Evolutionary conservation across 306 rosid species (phyloP), one percentile per base, ranked within the genome.

Genomic region (Inga laurina): DNA sequence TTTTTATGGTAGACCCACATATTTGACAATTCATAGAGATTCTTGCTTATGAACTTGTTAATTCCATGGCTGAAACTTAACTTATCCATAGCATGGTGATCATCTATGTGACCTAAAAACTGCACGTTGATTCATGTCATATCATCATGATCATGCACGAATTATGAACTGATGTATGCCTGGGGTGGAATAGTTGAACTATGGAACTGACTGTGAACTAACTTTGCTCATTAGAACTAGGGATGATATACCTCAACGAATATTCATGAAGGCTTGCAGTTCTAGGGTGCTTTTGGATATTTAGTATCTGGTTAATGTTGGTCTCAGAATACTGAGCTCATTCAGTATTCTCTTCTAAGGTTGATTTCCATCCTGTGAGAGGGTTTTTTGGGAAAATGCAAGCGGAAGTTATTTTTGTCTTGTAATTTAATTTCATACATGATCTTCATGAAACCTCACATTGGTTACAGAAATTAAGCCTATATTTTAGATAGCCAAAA

Each of bases 11-110:
- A 80, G 15, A 78, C 9, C 43, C 43, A 77, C 54, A 9, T 32
- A 46, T 75, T 74, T 24, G 49, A 64, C 32, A 66, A 24, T 74
- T 54, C 56, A 16, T 57, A 65, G 54, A 73, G 61, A 84, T 72
- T 82, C 54, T 51, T 51, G 41, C 72, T 62, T 85, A 24, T 71
- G n/a, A 77, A 44, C n/a, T 21, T 14, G 14, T 65, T 52, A 48
- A 18, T 66, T 75, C 21, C 61, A 4, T 9, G 2, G 37, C 59
- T 74, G 41, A 74, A 74, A 69, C 43, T 80, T 75, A 21, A 30
- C 44, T 18, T 22, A 15, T 66, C 43, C 41, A 46, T 59, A 24
- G 51, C 57, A 44, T 52, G 27, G 15, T n/a, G 11, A 10, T 54
- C 51, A 19, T 73, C 14, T 24, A 21, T 24, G 34, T 30, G 49